Evolutionary conservation across 345 rosid species (phyloP).

Genomic region (Hirschfeldia incana): DNA sequence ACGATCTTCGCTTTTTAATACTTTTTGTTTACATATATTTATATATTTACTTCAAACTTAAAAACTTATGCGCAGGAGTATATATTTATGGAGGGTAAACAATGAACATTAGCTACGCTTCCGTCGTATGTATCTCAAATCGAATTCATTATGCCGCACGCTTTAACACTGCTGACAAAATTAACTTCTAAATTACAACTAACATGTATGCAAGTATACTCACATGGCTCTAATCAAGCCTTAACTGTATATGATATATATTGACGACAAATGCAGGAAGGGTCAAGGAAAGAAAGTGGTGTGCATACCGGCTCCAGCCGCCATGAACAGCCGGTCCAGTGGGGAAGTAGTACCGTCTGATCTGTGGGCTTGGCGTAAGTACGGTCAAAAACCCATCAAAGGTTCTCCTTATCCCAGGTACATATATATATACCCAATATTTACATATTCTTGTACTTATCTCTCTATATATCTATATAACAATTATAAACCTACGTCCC

Average conservation of each 20-base stretch:
- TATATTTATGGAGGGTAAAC: background rate
- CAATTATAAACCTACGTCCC: background rate
- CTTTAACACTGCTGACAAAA: constrained; percentile 29
- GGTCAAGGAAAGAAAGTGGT: constrained; percentile 83
- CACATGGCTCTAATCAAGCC: background rate
- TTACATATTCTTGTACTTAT: background rate
- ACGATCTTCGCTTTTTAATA: background rate
- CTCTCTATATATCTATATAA: too few species aligned
- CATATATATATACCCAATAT: background rate
- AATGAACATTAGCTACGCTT: background rate
- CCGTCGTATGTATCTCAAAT: constrained; percentile 24
- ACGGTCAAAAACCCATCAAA: constrained; percentile 93
- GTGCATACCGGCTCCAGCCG: constrained; percentile 84
- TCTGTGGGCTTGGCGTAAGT: constrained; percentile 99
- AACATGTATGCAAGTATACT: background rate
- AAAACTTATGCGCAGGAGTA: background rate
- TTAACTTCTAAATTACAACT: constrained; percentile 30
- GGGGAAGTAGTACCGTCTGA: constrained; percentile 93
- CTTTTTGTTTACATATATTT: background rate
- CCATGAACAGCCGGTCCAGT: constrained; percentile 73
- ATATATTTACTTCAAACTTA: background rate
- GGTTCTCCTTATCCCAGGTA: constrained; percentile 98
- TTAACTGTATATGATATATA: background rate
- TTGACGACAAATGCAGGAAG: constrained; percentile 47
- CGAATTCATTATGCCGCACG: constrained; percentile 27